A percentile compares a stretch with the other conserved stretches of the same genome.
These are phyloP conservation scores for Talaromyces borbonicus DNA, from an alignment of 495 filamentous ascomycete genomes.

Conservation along the genomic window DNA sequence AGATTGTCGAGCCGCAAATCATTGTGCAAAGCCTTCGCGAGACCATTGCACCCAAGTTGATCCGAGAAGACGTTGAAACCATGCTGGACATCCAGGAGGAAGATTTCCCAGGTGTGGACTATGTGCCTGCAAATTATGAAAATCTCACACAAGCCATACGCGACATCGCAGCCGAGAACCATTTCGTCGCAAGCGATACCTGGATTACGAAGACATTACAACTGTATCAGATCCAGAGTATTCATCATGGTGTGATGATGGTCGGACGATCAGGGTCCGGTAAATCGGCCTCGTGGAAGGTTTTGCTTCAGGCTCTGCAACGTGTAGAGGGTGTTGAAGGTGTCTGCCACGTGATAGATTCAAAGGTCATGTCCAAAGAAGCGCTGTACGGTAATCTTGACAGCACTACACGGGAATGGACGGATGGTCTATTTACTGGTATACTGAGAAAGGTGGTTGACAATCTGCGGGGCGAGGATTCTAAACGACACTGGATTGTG, in stretches of 20 bases:
- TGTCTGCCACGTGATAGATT: constrained; percentile 94
- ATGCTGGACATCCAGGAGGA: constrained; percentile 79
- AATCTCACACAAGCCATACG: constrained; percentile 72
- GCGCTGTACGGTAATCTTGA: constrained; percentile 90
- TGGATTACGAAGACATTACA: constrained; percentile 98
- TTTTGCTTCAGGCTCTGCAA: constrained; percentile 87
- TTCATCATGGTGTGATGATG: constrained; percentile 99
- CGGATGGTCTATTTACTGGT: constrained; percentile 94
- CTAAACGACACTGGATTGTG: constrained; percentile 97
- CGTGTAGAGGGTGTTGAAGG: constrained; percentile 85
- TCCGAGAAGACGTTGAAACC: constrained; percentile 76
- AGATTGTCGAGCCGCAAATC: constrained; percentile 88
- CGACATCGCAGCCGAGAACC: constrained; percentile 67
- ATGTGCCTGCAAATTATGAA: constrained; percentile 77
- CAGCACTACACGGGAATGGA: constrained; percentile 96
- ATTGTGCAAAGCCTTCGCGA: constrained; percentile 97
- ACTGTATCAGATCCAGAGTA: constrained; percentile 92
- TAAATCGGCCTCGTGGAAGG: constrained; percentile 90
- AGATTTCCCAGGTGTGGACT: constrained; percentile 86
- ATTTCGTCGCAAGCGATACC: constrained; percentile 78
- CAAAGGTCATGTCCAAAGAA: constrained; percentile 99
- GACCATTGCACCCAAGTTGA: constrained; percentile 95
- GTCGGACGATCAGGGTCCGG: constrained; percentile 91
- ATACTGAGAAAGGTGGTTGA: constrained; percentile 97
- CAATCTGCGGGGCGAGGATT: constrained; percentile 92